phyloP scores from a whole-genome alignment of 208 protist species.

The Wallacemonas rigidus region DNA sequence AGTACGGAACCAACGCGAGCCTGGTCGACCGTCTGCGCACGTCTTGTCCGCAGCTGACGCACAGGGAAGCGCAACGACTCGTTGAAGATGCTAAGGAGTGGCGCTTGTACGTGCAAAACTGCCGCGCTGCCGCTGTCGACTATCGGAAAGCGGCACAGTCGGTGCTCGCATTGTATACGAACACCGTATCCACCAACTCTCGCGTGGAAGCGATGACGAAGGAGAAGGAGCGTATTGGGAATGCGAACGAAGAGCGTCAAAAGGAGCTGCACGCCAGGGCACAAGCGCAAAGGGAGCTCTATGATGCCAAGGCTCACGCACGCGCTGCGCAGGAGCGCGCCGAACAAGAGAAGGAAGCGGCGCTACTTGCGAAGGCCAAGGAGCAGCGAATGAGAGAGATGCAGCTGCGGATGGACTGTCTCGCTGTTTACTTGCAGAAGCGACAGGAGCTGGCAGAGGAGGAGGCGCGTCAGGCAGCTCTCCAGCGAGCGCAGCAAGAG shows the following conservation, averaged over 20 bases:
- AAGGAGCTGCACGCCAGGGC: conserved; percentile 15
- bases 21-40: conserved; percentile 29
- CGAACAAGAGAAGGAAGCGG: conserved; percentile 42
- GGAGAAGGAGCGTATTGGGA: neutral
- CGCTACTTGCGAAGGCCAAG: conserved; percentile 28
- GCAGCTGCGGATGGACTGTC: conserved; percentile 55
- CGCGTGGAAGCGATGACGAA: conserved; percentile 10
- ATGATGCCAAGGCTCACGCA: conserved; percentile 23
- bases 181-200: neutral
- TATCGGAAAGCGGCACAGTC: conserved; percentile 22
- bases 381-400: conserved; percentile 49
- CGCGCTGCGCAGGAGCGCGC: conserved; percentile 30
- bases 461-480: conserved; percentile 39
- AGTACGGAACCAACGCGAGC: conserved; percentile 8
- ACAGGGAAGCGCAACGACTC: conserved; percentile 18
- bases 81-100: conserved; percentile 26
- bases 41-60: conserved; percentile 23
- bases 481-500: conserved; percentile 38
- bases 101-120: conserved; percentile 17
- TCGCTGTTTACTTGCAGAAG: conserved; percentile 46
- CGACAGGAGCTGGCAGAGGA: conserved; percentile 40
- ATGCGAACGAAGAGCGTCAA: conserved; percentile 1
- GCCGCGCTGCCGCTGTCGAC: conserved; percentile 30
- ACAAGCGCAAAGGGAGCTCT: conserved; percentile 7
- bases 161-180: neutral